These are phyloP conservation scores for Discostella stelligera DNA, from an alignment of 352 stramenopile genomes.

Conservation along the genomic window DNA sequence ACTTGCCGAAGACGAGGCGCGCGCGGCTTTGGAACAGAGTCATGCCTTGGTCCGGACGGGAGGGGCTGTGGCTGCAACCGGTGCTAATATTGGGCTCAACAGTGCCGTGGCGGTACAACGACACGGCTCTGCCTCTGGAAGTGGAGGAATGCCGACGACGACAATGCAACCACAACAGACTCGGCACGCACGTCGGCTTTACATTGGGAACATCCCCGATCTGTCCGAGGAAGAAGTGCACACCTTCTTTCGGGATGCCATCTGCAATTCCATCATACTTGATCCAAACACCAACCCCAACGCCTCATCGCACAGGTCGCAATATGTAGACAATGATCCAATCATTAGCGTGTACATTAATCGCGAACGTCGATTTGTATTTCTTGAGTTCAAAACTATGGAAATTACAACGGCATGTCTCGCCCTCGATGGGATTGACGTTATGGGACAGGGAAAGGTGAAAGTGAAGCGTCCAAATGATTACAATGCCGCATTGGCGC, in stretches of 20 bases:
- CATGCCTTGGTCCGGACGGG: slow-evolving; percentile 3
- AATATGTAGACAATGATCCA: slow-evolving; percentile 60
- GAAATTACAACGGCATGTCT: slow-evolving; percentile 95
- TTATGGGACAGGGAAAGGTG: slow-evolving; percentile 88
- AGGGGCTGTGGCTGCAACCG: slow-evolving; percentile 13
- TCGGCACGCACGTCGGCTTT: slow-evolving; percentile 93
- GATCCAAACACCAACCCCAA: slow-evolving; percentile 86
- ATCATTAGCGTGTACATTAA: slow-evolving; percentile 92
- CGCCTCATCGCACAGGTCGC: slow-evolving; percentile 81
- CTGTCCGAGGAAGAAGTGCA: slow-evolving; percentile 65
- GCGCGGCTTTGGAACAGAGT: slow-evolving; percentile 21
- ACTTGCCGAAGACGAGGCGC: slow-evolving; percentile 44
- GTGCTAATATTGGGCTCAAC: slow-evolving; percentile 9
- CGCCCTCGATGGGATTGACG: slow-evolving; percentile 93
- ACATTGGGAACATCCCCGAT: slow-evolving; percentile 88
- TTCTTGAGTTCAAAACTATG: slow-evolving; percentile 96
- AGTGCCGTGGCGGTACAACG: neutral
- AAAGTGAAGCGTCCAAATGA: slow-evolving; percentile 97
- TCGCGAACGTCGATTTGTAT: slow-evolving; percentile 93
- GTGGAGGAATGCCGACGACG: neutral
- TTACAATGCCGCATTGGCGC: slow-evolving; percentile 93
- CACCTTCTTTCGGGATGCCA: slow-evolving; percentile 66
- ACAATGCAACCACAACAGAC: slow-evolving; percentile 87
- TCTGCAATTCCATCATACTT: slow-evolving; percentile 51
- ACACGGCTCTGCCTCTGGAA: slow-evolving; percentile 2